Evolutionary conservation across 2,329 filamentous ascomycete species (phyloP).

Genomic region (Fusarium armeniacum): DNA sequence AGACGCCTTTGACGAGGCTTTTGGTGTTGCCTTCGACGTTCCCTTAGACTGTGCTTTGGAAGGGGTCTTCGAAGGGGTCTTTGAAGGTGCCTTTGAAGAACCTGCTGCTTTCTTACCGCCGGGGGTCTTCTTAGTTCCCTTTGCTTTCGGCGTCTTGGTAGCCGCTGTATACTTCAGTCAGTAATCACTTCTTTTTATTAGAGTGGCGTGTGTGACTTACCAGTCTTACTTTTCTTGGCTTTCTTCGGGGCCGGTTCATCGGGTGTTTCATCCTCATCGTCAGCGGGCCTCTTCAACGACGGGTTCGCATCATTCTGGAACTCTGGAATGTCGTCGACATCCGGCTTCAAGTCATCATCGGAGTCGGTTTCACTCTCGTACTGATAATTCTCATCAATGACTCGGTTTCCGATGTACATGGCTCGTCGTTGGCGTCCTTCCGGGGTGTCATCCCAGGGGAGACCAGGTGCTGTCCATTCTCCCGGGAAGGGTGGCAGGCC

Average conservation of each 20-base stretch:
- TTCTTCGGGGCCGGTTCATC: conserved; percentile 34
- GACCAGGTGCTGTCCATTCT: conserved; percentile 36
- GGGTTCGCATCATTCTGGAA: conserved; percentile 15
- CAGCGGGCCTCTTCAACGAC: conserved; percentile 1
- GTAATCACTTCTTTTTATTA: background rate
- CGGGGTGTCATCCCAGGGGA: background rate
- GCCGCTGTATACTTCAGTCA: background rate
- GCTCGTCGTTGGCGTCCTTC: background rate
- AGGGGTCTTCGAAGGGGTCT: background rate
- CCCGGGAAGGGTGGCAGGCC: conserved; percentile 45
- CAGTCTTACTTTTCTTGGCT: conserved; percentile 16
- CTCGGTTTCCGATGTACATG: conserved; percentile 10
- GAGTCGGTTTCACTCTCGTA: conserved; percentile 42
- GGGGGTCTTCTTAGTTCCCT: conserved; percentile 6
- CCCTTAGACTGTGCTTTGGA: background rate
- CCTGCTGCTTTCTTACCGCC: conserved; percentile 3
- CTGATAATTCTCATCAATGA: conserved; percentile 38
- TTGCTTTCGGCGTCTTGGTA: conserved; percentile 14
- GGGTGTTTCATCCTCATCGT: background rate
- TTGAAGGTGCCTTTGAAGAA: conserved; percentile 10
- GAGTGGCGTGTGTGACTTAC: background rate
- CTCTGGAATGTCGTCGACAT: conserved; percentile 37
- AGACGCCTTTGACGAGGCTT: background rate
- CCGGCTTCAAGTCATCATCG: conserved; percentile 39
- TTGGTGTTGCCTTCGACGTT: background rate